Percentiles rank a stretch among this genome's conserved stretches.
Evolutionary conservation across 495 filamentous ascomycete genomes (phyloP).

Genomic region (Talaromyces wortmannii): DNA sequence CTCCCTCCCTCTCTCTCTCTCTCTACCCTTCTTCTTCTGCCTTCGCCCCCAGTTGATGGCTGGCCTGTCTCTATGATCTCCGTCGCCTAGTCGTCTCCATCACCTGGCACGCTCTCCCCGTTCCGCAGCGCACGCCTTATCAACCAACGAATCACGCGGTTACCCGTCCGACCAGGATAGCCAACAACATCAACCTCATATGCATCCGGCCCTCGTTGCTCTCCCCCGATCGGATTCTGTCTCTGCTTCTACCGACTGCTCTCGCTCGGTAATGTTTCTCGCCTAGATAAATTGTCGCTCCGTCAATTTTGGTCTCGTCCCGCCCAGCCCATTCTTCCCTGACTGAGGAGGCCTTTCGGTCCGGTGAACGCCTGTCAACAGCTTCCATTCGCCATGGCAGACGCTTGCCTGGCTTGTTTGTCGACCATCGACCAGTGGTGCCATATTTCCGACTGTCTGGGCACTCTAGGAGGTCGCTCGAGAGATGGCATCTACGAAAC

Average conservation of each 20-base stretch:
- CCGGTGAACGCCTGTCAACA: neutral
- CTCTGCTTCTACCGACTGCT: neutral
- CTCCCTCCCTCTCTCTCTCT: conserved; percentile 6
- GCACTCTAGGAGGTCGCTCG: conserved; percentile 60
- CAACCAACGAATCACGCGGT: no score
- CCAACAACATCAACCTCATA: neutral
- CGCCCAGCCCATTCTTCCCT: neutral
- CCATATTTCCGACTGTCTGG: conserved; percentile 39
- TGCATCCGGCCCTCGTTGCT: neutral
- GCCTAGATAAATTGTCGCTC: neutral
- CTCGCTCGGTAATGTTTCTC: conserved; percentile 3
- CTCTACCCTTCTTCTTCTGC: neutral
- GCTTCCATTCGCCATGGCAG: conserved; percentile 34
- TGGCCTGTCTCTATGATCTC: neutral
- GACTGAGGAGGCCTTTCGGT: no score
- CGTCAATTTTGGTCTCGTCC: neutral
- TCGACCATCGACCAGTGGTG: conserved; percentile 40
- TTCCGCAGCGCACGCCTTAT: no score
- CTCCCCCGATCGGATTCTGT: neutral
- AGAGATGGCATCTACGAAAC: conserved; percentile 94
- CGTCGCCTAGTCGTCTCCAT: neutral
- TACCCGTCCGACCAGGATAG: no score
- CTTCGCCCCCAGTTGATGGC: no score
- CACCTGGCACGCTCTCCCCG: neutral
- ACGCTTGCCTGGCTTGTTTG: conserved; percentile 37